A percentile compares a stretch with the other conserved stretches of the same genome.
Evolutionary conservation across 208 protist genomes (phyloP).

Genomic region (Leishmania martiniquensis): DNA sequence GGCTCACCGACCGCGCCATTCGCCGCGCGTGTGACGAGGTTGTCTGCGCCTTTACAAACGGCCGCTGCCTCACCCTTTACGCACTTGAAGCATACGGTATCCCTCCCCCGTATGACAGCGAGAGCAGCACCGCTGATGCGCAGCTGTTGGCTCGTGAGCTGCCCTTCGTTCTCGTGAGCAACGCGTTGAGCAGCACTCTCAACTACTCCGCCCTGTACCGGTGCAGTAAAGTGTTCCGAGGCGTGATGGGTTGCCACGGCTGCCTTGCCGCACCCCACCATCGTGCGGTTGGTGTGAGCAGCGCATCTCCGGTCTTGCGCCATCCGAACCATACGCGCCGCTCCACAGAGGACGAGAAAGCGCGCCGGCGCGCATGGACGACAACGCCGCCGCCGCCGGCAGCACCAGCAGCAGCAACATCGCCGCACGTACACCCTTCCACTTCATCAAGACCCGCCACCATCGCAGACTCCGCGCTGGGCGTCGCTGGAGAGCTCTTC

Average conservation of each 20-base stretch:
- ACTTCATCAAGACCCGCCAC: not conserved
- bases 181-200: conserved; percentile 47
- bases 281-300: not conserved
- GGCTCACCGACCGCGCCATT: conserved; percentile 36
- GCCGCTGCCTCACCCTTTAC: conserved; percentile 37
- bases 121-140: not conserved
- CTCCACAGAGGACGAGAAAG: conserved; percentile 21
- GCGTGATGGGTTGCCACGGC: conserved; percentile 24
- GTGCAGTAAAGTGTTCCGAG: conserved; percentile 41
- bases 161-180: conserved; percentile 41
- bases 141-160: conserved; percentile 36
- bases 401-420: not conserved
- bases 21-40: conserved; percentile 66
- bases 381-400: not conserved
- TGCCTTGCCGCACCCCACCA: not conserved
- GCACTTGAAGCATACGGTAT: conserved; percentile 44
- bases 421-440: not conserved
- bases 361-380: conserved; percentile 22
- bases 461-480: not conserved
- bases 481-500: conserved; percentile 9
- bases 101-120: conserved; percentile 20
- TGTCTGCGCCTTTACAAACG: conserved; percentile 49
- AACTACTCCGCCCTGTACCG: conserved; percentile 52
- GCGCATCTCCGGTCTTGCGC: not conserved
- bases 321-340: conserved; percentile 27